Evolutionary conservation across 2,329 filamentous ascomycete species (phyloP).

Genomic region (Nothophaeocryptopus gaeumannii): DNA sequence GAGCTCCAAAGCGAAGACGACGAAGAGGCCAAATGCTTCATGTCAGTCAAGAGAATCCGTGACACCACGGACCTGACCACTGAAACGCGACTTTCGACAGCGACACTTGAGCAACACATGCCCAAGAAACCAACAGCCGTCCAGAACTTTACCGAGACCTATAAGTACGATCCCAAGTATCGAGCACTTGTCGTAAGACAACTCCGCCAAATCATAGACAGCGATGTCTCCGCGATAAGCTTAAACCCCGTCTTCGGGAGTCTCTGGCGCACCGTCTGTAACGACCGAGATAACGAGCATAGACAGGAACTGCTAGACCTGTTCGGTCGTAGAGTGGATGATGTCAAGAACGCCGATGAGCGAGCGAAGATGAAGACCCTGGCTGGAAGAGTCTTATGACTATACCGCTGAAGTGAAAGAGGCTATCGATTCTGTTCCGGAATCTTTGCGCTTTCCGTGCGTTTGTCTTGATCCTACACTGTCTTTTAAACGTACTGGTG

Average conservation of each 20-base stretch:
- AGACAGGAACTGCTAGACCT: slow-evolving; percentile 12
- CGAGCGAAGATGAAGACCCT: slow-evolving; percentile 13
- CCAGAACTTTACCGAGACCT: slow-evolving; percentile 8
- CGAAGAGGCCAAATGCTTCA: not conserved
- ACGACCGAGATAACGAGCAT: slow-evolving; percentile 8
- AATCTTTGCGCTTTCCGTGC: slow-evolving; percentile 8
- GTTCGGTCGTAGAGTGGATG: slow-evolving; percentile 12
- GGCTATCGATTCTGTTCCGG: slow-evolving; percentile 10
- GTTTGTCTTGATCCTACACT: slow-evolving; percentile 17
- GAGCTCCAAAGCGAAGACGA: slow-evolving; percentile 2
- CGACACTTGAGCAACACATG: slow-evolving; percentile 1
- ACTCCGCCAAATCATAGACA: slow-evolving; percentile 13
- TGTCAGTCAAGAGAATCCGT: not conserved
- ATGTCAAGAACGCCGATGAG: slow-evolving; percentile 1
- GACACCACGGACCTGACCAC: not conserved
- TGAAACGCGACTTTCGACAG: not conserved
- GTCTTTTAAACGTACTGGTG: not conserved
- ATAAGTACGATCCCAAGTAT: slow-evolving; percentile 5
- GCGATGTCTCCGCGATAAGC: slow-evolving; percentile 12
- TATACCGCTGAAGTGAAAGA: slow-evolving; percentile 16
- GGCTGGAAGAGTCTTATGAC: slow-evolving; percentile 18
- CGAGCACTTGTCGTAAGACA: slow-evolving; percentile 6
- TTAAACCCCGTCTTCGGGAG: slow-evolving; percentile 18
- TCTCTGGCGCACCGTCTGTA: slow-evolving; percentile 16
- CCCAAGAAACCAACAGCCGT: slow-evolving; percentile 1